These are phyloP conservation scores for Fraxinus xanthoxyloides DNA, from an alignment of 305 asterid species.

Conservation along the genomic window DNA sequence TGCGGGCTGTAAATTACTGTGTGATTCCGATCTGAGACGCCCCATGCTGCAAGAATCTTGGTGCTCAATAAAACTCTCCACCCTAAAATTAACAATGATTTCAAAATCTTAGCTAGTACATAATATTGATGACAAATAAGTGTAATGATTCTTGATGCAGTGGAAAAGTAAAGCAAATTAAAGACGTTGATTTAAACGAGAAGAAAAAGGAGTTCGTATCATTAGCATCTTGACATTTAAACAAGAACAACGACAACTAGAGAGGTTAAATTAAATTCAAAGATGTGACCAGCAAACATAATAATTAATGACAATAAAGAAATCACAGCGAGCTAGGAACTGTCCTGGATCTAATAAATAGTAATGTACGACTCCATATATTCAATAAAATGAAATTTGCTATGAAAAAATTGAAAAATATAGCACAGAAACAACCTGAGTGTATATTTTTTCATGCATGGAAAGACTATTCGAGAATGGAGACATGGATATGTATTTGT, in stretches of 20 bases:
- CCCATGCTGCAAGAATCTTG: slow-evolving; percentile 72
- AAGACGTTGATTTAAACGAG: not conserved
- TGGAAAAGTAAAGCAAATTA: slow-evolving; percentile 31
- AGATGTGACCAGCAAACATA: not conserved
- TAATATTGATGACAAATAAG: not conserved
- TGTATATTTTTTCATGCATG: slow-evolving; percentile 2
- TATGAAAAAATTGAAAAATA: not conserved
- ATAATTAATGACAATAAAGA: not conserved
- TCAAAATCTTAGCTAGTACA: not conserved
- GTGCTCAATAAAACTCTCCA: slow-evolving; percentile 88
- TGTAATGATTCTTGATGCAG: slow-evolving; percentile 35
- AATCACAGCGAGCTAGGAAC: not conserved
- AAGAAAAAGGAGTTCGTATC: not conserved
- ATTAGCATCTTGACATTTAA: slow-evolving; percentile 14
- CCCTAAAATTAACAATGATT: slow-evolving; percentile 37
- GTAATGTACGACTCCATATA: not conserved
- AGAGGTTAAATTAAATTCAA: not conserved
- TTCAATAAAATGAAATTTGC: not conserved
- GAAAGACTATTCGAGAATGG: not conserved
- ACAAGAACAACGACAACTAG: not conserved
- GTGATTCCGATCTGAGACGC: slow-evolving; percentile 41
- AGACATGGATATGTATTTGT: not conserved
- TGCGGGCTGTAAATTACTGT: slow-evolving; percentile 30
- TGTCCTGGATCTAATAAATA: not conserved
- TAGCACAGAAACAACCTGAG: not conserved